Evolutionary conservation across 2,329 filamentous ascomycete species (phyloP).

Genomic region (Fusarium fujikuroi): DNA sequence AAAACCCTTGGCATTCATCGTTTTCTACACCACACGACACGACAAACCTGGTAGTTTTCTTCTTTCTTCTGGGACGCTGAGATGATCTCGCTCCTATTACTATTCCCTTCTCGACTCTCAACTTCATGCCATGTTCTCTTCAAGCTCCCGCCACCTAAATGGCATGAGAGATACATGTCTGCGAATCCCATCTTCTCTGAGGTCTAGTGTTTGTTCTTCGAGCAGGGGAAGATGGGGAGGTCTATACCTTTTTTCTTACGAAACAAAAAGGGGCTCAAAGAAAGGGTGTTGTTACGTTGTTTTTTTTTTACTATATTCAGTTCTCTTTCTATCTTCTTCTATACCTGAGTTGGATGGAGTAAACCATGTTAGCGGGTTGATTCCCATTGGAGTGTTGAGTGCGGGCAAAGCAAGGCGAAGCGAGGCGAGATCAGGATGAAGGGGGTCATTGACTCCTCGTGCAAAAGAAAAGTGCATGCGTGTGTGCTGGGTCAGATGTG

Average conservation of each 20-base stretch:
- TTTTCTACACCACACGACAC: conserved; percentile 35
- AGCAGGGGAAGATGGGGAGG: conserved; percentile 13
- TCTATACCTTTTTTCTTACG: conserved; percentile 24
- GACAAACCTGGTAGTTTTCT: conserved; percentile 39
- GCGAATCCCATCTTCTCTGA: conserved; percentile 26
- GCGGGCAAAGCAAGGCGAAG: conserved; percentile 3
- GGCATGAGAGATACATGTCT: conserved; percentile 22
- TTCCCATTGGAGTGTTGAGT: conserved; percentile 27
- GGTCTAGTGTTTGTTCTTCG: conserved; percentile 31
- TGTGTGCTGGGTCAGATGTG: conserved; percentile 41
- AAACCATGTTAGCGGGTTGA: conserved; percentile 34
- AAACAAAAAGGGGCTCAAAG: conserved; percentile 34
- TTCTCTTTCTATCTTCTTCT: conserved; percentile 37
- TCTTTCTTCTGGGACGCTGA: not conserved
- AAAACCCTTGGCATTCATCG: conserved; percentile 22
- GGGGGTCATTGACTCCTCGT: conserved; percentile 18
- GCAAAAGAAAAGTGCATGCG: conserved; percentile 17
- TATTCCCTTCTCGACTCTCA: conserved; percentile 16
- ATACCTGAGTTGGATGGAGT: conserved; percentile 47
- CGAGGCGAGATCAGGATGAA: conserved; percentile 19
- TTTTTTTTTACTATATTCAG: not conserved
- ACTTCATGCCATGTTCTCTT: conserved; percentile 21
- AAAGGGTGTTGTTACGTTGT: conserved; percentile 24
- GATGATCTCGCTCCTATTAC: conserved; percentile 13
- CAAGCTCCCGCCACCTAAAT: conserved; percentile 14